Evolutionary conservation across 345 rosid genomes (phyloP).

Genomic region (Camelina neglecta): DNA sequence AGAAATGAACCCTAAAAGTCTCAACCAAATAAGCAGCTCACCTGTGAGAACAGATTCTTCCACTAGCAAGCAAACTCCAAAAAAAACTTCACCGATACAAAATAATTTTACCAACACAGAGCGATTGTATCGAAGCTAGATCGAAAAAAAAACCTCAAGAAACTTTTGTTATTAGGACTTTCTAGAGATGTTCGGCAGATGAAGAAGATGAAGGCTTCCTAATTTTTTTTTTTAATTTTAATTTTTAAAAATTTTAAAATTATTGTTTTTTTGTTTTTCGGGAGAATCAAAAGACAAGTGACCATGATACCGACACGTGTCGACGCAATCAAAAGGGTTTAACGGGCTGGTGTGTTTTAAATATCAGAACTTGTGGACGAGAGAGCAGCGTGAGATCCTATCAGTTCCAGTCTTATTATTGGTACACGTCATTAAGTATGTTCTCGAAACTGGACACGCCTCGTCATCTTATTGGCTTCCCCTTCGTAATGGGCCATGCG

Average conservation of each 20-base stretch:
- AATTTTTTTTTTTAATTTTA: constrained; percentile 14
- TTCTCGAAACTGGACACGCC: constrained; percentile 41
- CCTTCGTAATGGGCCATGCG: neutral
- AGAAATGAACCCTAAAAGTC: constrained; percentile 20
- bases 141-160: constrained; percentile 16
- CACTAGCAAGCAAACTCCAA: constrained; percentile 17
- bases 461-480: neutral
- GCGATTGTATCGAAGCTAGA: constrained; percentile 30
- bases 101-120: constrained; percentile 12
- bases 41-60: constrained; percentile 44
- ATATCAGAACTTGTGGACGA: constrained; percentile 89
- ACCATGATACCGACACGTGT: constrained; percentile 59
- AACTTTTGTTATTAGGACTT: constrained; percentile 38
- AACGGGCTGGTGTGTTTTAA: constrained; percentile 38
- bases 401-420: constrained; percentile 63
- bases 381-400: constrained; percentile 68
- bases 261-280: constrained; percentile 35
- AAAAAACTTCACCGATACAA: constrained; percentile 39
- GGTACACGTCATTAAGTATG: constrained; percentile 61
- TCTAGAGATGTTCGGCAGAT: constrained; percentile 49
- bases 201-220: constrained; percentile 35
- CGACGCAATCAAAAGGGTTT: constrained; percentile 49
- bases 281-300: constrained; percentile 41
- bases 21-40: constrained; percentile 40
- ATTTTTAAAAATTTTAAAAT: constrained; percentile 19